Percentiles rank a stretch among this genome's conserved stretches.
Evolutionary conservation across 345 rosid species (phyloP).

Genomic region (Mallotus nudiflorus): DNA sequence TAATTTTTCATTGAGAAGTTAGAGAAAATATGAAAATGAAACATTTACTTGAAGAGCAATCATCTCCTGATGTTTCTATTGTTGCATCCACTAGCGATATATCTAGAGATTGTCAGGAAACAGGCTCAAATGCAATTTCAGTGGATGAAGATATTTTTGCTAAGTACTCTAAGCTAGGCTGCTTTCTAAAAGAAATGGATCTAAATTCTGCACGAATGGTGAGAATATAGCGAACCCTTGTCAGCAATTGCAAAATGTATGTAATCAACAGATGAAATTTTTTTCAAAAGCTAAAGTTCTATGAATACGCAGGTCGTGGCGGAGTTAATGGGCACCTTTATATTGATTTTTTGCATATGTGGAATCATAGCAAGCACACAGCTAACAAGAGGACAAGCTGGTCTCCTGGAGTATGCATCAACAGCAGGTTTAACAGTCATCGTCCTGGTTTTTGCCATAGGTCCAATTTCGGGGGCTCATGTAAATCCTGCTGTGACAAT

Average conservation of each 20-base stretch:
- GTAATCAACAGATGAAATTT: no score
- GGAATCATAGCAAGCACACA: conserved; percentile 68
- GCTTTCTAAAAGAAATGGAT: conserved; percentile 33
- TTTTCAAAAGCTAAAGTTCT: not conserved
- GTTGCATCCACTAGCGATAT: conserved; percentile 19
- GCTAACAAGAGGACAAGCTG: conserved; percentile 53
- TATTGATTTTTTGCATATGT: conserved; percentile 67
- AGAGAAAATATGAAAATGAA: conserved; percentile 27
- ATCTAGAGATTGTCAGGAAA: conserved; percentile 46
- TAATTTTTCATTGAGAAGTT: not conserved
- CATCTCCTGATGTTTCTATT: conserved; percentile 30
- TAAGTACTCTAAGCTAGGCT: conserved; percentile 18
- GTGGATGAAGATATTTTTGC: conserved; percentile 26
- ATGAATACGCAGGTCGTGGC: conserved; percentile 54
- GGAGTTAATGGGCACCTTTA: conserved; percentile 76
- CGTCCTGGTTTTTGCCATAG: conserved; percentile 57
- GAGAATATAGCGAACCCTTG: conserved; percentile 12
- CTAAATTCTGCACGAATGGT: conserved; percentile 63
- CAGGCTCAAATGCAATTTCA: conserved; percentile 32
- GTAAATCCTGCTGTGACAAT: conserved; percentile 84
- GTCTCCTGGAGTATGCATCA: conserved; percentile 66
- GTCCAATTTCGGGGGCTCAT: conserved; percentile 87
- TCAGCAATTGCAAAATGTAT: no score
- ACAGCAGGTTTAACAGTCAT: conserved; percentile 71
- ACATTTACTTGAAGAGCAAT: conserved; percentile 23